phyloP scores from a whole-genome alignment of 352 stramenopile species.

The Globisporangium apiculatum region DNA sequence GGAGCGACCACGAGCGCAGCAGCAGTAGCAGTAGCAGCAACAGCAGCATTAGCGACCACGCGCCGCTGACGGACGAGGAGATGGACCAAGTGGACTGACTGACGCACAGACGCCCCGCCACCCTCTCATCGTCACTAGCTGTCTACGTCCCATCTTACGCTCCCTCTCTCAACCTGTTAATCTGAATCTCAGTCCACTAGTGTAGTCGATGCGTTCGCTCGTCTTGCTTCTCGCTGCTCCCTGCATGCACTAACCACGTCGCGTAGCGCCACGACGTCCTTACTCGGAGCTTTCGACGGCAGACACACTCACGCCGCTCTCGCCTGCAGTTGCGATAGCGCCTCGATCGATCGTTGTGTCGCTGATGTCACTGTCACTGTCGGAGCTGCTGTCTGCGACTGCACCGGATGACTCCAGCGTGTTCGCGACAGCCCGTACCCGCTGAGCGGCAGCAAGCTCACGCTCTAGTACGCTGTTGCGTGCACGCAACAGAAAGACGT shows the following conservation, averaged over 20 bases:
- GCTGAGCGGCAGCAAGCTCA: slow-evolving; percentile 3
- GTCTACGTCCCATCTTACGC: neutral
- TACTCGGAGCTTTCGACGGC: too few relatives aligned
- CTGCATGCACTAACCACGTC: too few relatives aligned
- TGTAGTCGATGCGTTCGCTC: too few relatives aligned
- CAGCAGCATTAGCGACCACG: slow-evolving; percentile 49
- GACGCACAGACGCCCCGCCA: neutral
- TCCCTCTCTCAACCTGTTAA: neutral
- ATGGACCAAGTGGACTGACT: slow-evolving; percentile 59
- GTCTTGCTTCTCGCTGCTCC: too few relatives aligned
- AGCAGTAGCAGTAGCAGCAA: slow-evolving; percentile 14
- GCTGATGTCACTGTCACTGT: too few relatives aligned
- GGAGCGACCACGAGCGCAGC: neutral
- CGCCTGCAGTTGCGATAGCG: too few relatives aligned
- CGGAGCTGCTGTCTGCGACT: neutral
- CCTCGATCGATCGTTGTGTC: too few relatives aligned
- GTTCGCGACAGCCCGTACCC: neutral
- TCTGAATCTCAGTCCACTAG: neutral
- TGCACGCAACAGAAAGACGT: slow-evolving; percentile 32
- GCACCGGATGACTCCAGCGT: neutral
- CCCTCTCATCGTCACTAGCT: too few relatives aligned
- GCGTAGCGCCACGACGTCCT: too few relatives aligned
- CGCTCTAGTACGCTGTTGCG: slow-evolving; percentile 19
- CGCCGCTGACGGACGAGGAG: slow-evolving; percentile 48
- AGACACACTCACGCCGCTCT: too few relatives aligned